Percentiles rank a stretch among this genome's conserved stretches.
Conservation (phyloP, 345 rosid genomes). For the Aquilaria yunnanensis region DNA sequence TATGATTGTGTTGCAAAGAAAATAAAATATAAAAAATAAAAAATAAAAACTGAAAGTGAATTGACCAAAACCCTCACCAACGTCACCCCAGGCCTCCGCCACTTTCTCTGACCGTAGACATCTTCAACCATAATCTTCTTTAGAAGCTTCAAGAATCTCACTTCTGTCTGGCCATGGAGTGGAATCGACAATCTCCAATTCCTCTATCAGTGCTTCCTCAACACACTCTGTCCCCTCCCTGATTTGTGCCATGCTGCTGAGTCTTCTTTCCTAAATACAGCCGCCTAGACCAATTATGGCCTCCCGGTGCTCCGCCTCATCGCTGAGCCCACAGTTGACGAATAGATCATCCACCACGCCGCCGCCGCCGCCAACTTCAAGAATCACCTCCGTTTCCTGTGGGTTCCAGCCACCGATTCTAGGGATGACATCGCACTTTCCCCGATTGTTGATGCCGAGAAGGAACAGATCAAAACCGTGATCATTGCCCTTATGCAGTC, state of each 20-base stretch:
- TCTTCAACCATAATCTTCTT: not conserved
- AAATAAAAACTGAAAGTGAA: too few species aligned
- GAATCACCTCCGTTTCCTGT: slow-evolving; percentile 81
- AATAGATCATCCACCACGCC: slow-evolving; percentile 83
- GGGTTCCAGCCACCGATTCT: slow-evolving; percentile 49
- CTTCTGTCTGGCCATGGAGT: slow-evolving; percentile 33
- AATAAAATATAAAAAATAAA: too few species aligned
- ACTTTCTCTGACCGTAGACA: not conserved
- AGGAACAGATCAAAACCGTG: slow-evolving; percentile 73
- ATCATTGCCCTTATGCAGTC: slow-evolving; percentile 85
- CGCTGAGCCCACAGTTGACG: slow-evolving; percentile 65
- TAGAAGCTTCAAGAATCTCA: not conserved
- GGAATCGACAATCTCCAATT: slow-evolving; percentile 55
- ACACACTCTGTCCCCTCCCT: slow-evolving; percentile 70
- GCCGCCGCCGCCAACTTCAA: slow-evolving; percentile 85
- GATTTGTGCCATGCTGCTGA: slow-evolving; percentile 89
- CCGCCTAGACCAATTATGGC: slow-evolving; percentile 65
- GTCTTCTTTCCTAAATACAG: slow-evolving; percentile 42
- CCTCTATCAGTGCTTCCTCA: slow-evolving; percentile 79
- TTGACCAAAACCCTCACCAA: too few species aligned
- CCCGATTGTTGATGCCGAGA: slow-evolving; percentile 57
- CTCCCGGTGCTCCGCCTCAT: slow-evolving; percentile 78
- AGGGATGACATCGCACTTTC: slow-evolving; percentile 21
- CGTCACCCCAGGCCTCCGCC: too few species aligned
- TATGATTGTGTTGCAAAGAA: too few species aligned